These are phyloP conservation scores for Geotrichum phurueaensis DNA, from an alignment of 1,139 yeast genomes.

Conservation along the genomic window DNA sequence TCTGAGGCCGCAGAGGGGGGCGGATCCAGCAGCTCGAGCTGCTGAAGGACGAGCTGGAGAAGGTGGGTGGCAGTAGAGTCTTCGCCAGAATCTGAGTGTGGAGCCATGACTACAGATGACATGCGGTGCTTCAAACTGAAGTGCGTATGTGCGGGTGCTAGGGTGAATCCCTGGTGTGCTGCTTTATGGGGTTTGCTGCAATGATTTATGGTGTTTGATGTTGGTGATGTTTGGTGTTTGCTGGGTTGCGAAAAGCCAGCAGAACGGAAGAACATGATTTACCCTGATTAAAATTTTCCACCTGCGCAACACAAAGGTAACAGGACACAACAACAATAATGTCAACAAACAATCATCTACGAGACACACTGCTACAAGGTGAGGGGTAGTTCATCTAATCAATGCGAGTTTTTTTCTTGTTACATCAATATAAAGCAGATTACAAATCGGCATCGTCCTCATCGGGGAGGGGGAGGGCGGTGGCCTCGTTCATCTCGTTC, in stretches of 20 bases:
- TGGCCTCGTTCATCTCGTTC: conserved; percentile 99
- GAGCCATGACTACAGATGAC: not conserved
- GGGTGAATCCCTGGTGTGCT: not conserved
- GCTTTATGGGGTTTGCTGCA: not conserved
- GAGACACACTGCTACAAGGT: not conserved
- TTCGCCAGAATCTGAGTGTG: not conserved
- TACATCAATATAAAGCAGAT: conserved; percentile 22
- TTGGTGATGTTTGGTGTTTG: not conserved
- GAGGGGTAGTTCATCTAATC: not conserved
- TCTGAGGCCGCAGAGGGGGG: conserved; percentile 8
- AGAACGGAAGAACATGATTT: not conserved
- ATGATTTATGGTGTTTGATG: not conserved
- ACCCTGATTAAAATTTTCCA: not conserved
- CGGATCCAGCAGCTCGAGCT: conserved; percentile 7
- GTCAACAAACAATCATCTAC: not conserved
- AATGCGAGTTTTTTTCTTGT: not conserved
- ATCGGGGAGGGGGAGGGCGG: conserved; percentile 99
- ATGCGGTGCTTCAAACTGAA: not conserved
- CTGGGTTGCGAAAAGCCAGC: not conserved
- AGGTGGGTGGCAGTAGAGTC: conserved; percentile 9
- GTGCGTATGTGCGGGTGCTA: not conserved
- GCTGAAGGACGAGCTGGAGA: conserved; percentile 7
- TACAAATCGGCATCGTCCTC: conserved; percentile 99
- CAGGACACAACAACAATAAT: not conserved
- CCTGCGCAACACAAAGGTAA: not conserved